These are phyloP conservation scores for Microsporum ferrugineum DNA, from an alignment of 2,329 filamentous ascomycete genomes.

Conservation along the genomic window DNA sequence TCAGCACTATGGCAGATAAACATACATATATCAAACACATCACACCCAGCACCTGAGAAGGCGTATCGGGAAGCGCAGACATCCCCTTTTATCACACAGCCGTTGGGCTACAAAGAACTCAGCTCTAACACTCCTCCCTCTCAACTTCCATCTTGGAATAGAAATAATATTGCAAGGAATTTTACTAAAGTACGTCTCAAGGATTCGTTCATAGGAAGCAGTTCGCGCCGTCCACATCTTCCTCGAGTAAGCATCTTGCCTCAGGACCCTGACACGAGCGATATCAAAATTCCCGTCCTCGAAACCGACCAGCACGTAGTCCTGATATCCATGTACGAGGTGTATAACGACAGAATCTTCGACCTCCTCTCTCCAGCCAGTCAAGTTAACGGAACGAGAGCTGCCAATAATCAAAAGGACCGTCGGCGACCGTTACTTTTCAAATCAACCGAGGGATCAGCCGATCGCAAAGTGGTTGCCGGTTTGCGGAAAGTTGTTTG, in stretches of 20 bases:
- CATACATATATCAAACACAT: background rate
- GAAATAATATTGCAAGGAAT: conserved; percentile 16
- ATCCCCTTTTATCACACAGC: background rate
- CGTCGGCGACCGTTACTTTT: conserved; percentile 75
- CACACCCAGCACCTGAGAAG: background rate
- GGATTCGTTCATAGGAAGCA: conserved; percentile 47
- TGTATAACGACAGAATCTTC: conserved; percentile 97
- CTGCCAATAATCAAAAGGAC: conserved; percentile 45
- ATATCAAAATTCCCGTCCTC: conserved; percentile 56
- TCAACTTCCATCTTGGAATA: conserved; percentile 21
- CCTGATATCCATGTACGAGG: conserved; percentile 94
- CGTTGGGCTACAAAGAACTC: background rate
- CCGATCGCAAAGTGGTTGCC: conserved; percentile 87
- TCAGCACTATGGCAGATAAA: background rate
- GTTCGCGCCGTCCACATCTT: conserved; percentile 48
- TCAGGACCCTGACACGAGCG: conserved; percentile 60
- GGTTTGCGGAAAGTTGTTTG: conserved; percentile 86
- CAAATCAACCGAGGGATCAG: conserved; percentile 78
- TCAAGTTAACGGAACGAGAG: conserved; percentile 28
- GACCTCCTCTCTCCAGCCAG: conserved; percentile 59
- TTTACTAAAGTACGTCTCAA: conserved; percentile 31
- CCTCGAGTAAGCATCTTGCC: conserved; percentile 62
- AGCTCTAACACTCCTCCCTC: conserved; percentile 9
- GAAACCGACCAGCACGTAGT: conserved; percentile 69
- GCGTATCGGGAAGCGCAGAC: background rate